A percentile compares a stretch with the other conserved stretches of the same genome.
phyloP scores from a whole-genome alignment of 2,329 filamentous ascomycete species.

The Cercospora zeae-maydis region DNA sequence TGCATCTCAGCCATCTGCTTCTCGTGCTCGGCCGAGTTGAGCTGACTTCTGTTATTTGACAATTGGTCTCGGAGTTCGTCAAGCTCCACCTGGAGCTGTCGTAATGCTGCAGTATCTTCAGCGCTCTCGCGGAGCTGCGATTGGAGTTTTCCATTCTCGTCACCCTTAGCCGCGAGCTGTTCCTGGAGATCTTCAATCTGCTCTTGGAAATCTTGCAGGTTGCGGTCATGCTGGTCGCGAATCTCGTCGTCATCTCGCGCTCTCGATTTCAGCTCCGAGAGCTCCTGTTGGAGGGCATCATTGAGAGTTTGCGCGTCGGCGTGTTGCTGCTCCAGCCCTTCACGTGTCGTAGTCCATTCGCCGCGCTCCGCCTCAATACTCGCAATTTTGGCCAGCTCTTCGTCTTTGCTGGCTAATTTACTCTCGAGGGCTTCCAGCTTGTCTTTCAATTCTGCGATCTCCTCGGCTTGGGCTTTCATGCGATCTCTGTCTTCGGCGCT shows the following conservation, averaged over 20 bases:
- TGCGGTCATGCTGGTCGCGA: constrained; percentile 26
- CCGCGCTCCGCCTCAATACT: constrained; percentile 23
- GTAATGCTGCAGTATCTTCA: constrained; percentile 40
- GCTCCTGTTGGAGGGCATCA: constrained; percentile 71
- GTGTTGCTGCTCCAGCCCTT: constrained; percentile 56
- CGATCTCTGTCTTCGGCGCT: constrained; percentile 58
- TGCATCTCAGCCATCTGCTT: constrained; percentile 57
- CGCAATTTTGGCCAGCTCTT: constrained; percentile 33
- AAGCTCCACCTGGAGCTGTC: constrained; percentile 22
- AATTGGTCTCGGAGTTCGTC: constrained; percentile 18
- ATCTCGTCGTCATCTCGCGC: constrained; percentile 24
- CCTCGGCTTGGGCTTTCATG: constrained; percentile 74
- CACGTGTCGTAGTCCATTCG: constrained; percentile 50
- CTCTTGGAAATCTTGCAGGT: constrained; percentile 23
- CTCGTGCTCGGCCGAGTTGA: constrained; percentile 55
- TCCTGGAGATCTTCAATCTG: constrained; percentile 24
- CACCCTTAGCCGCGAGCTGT: constrained; percentile 53
- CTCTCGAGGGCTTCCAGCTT: constrained; percentile 71
- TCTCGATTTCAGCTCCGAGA: constrained; percentile 64
- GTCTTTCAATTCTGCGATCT: constrained; percentile 69
- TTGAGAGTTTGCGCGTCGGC: constrained; percentile 61
- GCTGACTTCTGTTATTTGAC: constrained; percentile 10
- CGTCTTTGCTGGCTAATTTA: constrained; percentile 65
- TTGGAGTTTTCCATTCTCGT: constrained; percentile 36
- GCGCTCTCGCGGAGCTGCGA: constrained; percentile 42